Evolutionary conservation across 2,329 filamentous ascomycete genomes (phyloP).

Genomic region (Pyricularia sp.): DNA sequence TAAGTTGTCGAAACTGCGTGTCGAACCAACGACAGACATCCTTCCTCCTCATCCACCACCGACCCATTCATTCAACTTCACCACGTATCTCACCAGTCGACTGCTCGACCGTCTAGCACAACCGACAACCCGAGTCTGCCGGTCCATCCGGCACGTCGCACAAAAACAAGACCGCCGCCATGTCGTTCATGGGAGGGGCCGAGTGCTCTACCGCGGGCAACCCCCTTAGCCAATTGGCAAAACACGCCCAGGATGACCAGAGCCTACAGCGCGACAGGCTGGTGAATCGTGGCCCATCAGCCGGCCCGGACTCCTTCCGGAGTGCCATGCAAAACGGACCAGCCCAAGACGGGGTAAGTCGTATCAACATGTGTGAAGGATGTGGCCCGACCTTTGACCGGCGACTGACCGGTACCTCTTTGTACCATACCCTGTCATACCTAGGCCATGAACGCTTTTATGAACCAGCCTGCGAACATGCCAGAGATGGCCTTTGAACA

Average conservation of each 20-base stretch:
- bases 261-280: constrained; percentile 86
- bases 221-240: constrained; percentile 93
- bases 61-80: neutral
- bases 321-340: constrained; percentile 54
- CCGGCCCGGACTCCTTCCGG: constrained; percentile 65
- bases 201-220: constrained; percentile 97
- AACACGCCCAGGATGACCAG: constrained; percentile 94
- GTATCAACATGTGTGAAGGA: neutral
- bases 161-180: constrained; percentile 23
- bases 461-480: constrained; percentile 63
- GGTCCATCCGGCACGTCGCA: neutral
- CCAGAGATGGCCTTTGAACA: constrained; percentile 45
- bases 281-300: constrained; percentile 60
- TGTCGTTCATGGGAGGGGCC: constrained; percentile 94
- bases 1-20: neutral
- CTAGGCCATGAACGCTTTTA: constrained; percentile 88
- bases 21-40: neutral
- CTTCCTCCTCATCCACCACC: neutral
- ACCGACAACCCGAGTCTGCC: neutral
- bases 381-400: neutral
- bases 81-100: neutral
- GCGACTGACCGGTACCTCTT: neutral
- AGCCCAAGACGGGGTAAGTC: constrained; percentile 61
- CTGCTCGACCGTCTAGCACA: neutral
- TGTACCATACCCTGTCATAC: neutral